Base-by-base conservation (phyloP, 2,329 filamentous ascomycete species). In the Mariannaea sp. region DNA sequence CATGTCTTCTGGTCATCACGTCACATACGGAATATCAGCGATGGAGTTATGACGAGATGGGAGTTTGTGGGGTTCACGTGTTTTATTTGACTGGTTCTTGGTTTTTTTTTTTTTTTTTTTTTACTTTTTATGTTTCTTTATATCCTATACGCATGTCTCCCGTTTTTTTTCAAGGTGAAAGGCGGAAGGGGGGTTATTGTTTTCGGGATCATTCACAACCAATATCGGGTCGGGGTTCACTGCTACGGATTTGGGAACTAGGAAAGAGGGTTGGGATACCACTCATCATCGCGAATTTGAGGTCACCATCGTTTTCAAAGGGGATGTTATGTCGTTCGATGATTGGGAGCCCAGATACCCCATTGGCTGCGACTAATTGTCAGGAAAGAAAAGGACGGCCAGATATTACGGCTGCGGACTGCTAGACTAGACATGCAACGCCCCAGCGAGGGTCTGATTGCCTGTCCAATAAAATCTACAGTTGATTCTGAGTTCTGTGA, bases 11-110 rank as follows among this genome's bases (percentile, higher is more conserved):
- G 49, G 53, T 51, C 57, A 50, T 64, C 48, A 62, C 56, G 64
- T 64, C 60, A 67, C 53, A 61, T 66, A 61, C 53, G 65, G 65
- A 65, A 65, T 68, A 59, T 56, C 62, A 70, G 68, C 68, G 68
- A 67, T 56, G 68, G 68, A 70, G 68, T 70, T 70, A 57, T 53
- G 52, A 65, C 47, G 53, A 62, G 59, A 46, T 56, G 64, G 46
- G 64, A 66, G 64, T 66, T 66, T 42, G 43, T 27, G 56, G 60
- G 63, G 61, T 64, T 63, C 43, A 43, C 36, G 48, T 53, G 47
- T 56, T 40, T 56, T 56, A 22, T 27, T 49, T 35, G 44, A 10
- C 29, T 39, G 16, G 29, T 41, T n/a, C 40, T 20, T 44, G 29
- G 42, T 49, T 42, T 53, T 41, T 19, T 58, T 52, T 58, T 56